Percentiles rank a stretch among this genome's conserved stretches.
Conservation (phyloP, 164 flowering plant species). For the Brasenia schreberi region DNA sequence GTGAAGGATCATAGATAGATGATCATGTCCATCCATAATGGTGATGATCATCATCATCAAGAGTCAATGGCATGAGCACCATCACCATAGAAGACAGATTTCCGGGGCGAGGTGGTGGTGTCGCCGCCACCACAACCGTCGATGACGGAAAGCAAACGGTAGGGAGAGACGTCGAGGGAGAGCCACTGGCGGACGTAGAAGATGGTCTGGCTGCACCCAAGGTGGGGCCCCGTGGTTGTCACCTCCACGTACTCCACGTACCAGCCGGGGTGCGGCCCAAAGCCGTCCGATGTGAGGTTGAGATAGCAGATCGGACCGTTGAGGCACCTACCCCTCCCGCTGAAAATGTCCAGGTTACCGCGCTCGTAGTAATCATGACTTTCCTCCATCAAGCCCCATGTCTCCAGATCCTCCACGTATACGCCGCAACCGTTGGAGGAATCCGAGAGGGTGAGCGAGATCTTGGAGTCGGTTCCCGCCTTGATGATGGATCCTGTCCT, state of each 20-base stretch:
- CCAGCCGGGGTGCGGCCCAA: constrained; percentile 75
- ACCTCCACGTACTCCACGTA: constrained; percentile 79
- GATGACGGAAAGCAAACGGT: constrained; percentile 32
- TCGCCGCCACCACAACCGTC: constrained; percentile 17
- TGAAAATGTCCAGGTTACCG: constrained; percentile 79
- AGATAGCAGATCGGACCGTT: constrained; percentile 42
- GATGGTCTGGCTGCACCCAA: constrained; percentile 28
- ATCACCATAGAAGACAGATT: not conserved
- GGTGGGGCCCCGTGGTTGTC: constrained; percentile 57
- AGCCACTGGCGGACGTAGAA: constrained; percentile 87
- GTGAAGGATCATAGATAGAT: too few species aligned
- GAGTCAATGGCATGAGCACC: not conserved
- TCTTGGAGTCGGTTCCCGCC: constrained; percentile 78
- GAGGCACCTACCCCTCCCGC: constrained; percentile 52
- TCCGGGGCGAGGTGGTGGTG: not conserved
- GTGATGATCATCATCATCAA: not conserved
- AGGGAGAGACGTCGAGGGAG: constrained; percentile 52
- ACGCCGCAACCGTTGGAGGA: constrained; percentile 8
- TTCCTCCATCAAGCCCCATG: constrained; percentile 75
- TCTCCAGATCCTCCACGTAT: constrained; percentile 33
- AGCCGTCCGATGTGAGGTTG: constrained; percentile 72
- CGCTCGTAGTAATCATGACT: constrained; percentile 74
- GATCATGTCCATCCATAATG: not conserved
- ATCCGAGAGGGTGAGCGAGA: constrained; percentile 34
- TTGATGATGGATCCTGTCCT: constrained; percentile 61